Conservation (phyloP, 2,329 filamentous ascomycete species). For the Dactylella cylindrospora region DNA sequence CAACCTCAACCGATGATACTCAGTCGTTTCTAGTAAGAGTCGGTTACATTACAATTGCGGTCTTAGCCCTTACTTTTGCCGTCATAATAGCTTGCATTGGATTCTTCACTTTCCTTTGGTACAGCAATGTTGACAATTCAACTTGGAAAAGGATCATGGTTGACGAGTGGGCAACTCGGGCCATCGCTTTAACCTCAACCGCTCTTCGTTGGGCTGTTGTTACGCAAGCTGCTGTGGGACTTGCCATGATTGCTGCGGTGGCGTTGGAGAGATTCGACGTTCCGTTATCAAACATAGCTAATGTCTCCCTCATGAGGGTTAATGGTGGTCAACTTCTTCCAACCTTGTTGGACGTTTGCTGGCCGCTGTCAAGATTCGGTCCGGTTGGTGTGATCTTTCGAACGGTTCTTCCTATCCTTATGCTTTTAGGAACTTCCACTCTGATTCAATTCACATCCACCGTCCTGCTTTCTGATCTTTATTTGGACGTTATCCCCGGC, state of each 20-base stretch:
- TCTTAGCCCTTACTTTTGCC: not conserved
- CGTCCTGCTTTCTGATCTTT: constrained; percentile 3
- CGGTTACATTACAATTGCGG: not conserved
- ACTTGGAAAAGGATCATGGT: constrained; percentile 13
- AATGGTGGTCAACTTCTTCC: constrained; percentile 9
- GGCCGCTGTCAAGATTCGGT: constrained; percentile 7
- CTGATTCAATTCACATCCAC: constrained; percentile 20
- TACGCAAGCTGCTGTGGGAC: constrained; percentile 8
- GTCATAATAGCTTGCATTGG: constrained; percentile 6
- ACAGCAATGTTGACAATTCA: constrained; percentile 3
- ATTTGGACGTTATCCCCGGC: constrained; percentile 4
- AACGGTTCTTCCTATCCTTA: constrained; percentile 14
- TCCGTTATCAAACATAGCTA: constrained; percentile 5
- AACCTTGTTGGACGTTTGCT: constrained; percentile 14
- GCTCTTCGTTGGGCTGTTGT: constrained; percentile 12
- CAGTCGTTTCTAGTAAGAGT: not conserved
- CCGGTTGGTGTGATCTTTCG: constrained; percentile 6
- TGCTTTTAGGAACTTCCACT: constrained; percentile 3
- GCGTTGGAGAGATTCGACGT: constrained; percentile 18
- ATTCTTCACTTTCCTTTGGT: constrained; percentile 6
- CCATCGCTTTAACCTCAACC: constrained; percentile 14
- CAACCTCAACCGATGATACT: not conserved
- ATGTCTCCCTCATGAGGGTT: constrained; percentile 20
- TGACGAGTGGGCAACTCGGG: constrained; percentile 8
- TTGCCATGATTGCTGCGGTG: constrained; percentile 17